Evolutionary conservation across 306 rosid species (phyloP).

Genomic region (Biancaea sappan): DNA sequence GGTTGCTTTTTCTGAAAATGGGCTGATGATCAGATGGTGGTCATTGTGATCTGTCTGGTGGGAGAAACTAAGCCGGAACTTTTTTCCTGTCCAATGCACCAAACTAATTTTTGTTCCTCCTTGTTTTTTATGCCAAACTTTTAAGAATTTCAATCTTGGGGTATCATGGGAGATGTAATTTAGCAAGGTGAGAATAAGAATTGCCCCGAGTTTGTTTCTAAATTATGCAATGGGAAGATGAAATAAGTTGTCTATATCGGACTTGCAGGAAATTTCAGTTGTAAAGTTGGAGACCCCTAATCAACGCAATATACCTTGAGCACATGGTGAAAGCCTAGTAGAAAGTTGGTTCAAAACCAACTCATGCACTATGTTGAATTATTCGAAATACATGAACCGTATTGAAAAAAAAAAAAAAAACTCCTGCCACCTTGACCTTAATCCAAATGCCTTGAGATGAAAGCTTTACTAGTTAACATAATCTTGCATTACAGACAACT

Average conservation of each 20-base stretch:
- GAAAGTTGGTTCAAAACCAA: conserved; percentile 16
- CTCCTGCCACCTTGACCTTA: not conserved
- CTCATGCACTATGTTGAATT: conserved; percentile 16
- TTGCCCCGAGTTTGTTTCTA: not conserved
- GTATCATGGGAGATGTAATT: not conserved
- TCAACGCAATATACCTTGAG: not conserved
- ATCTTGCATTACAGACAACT: not conserved
- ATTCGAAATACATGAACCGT: conserved; percentile 23
- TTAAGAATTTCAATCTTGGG: conserved; percentile 3
- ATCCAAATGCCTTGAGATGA: conserved; percentile 33
- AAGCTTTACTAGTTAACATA: conserved; percentile 12
- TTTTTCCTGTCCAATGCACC: conserved; percentile 91
- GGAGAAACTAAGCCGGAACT: conserved; percentile 91
- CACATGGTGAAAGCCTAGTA: conserved; percentile 14
- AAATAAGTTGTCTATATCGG: conserved; percentile 15
- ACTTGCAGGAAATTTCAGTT: conserved; percentile 23
- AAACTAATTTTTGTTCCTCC: conserved; percentile 93
- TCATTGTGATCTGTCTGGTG: conserved; percentile 95
- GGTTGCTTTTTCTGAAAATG: conserved; percentile 93
- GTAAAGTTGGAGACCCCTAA: conserved; percentile 26
- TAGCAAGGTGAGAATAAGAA: conserved; percentile 19
- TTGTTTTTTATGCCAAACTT: conserved; percentile 45
- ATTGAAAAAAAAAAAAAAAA: not conserved
- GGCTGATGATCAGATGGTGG: conserved; percentile 99
- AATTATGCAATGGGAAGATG: conserved; percentile 21